phyloP scores from a whole-genome alignment of 176 grass and related monocot species.

The Musa acuminata region DNA sequence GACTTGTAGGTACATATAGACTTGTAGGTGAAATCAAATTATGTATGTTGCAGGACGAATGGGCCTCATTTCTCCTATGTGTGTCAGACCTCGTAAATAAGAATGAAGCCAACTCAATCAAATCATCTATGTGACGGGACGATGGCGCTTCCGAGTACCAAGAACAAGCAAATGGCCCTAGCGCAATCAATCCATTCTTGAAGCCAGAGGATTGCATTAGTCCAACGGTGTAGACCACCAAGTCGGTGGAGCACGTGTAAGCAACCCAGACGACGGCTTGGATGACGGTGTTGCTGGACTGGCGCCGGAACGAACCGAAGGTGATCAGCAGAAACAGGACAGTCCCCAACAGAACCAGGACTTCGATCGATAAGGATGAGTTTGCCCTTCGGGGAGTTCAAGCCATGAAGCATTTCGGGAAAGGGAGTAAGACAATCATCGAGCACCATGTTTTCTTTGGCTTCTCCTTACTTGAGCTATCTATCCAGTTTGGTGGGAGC shows the following conservation, averaged over 20 bases:
- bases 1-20: no score
- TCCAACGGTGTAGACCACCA: constrained; percentile 16
- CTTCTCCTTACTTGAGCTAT: no score
- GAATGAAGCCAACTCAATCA: not conserved
- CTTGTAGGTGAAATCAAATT: no score
- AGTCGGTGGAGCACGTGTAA: not conserved
- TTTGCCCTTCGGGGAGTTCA: not conserved
- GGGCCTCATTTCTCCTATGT: no score
- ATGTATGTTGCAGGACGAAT: no score
- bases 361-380: constrained; percentile 8
- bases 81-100: no score
- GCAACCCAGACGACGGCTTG: not conserved
- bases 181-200: not conserved
- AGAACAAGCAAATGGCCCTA: constrained; percentile 1
- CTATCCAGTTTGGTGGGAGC: no score
- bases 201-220: constrained; percentile 2
- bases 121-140: no score
- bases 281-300: not conserved
- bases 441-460: no score
- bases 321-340: not conserved
- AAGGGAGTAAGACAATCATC: no score
- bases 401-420: not conserved
- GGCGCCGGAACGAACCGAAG: constrained; percentile 2
- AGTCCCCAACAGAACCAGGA: not conserved
- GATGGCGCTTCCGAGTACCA: not conserved